Conservation (phyloP, 2,329 filamentous ascomycete genomes). For the Trichophyton simii region DNA sequence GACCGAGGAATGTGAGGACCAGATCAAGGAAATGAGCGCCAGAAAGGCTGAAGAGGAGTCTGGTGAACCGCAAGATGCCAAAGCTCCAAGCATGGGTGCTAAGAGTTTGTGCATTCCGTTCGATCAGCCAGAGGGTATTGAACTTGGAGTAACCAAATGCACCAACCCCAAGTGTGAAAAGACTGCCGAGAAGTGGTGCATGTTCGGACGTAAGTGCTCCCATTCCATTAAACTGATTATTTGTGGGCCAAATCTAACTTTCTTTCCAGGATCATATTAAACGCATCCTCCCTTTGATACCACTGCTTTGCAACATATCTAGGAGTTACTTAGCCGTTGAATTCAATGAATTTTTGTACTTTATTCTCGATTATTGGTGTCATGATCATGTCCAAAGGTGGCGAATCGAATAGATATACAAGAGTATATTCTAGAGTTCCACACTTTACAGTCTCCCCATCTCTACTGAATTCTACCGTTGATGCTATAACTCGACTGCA, state of each 20-base stretch:
- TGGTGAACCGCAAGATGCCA: constrained; percentile 62
- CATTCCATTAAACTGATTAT: not conserved
- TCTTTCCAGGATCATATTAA: constrained; percentile 16
- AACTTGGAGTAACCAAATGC: constrained; percentile 76
- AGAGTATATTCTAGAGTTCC: not conserved
- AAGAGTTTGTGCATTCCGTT: constrained; percentile 70
- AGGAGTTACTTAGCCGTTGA: constrained; percentile 1
- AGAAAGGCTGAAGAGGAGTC: constrained; percentile 48
- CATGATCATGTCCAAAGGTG: not conserved
- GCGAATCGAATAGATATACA: not conserved
- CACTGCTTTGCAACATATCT: not conserved
- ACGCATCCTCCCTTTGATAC: not conserved
- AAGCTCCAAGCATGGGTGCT: constrained; percentile 61
- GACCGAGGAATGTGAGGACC: constrained; percentile 73
- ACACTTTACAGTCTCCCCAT: not conserved
- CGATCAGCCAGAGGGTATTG: constrained; percentile 70
- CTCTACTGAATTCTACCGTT: not conserved
- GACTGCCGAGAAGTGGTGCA: constrained; percentile 72
- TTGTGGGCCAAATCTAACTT: not conserved
- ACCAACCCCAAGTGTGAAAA: constrained; percentile 73
- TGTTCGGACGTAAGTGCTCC: constrained; percentile 55
- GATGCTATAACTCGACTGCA: constrained; percentile 11
- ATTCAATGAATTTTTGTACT: constrained; percentile 1
- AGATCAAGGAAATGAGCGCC: constrained; percentile 85
- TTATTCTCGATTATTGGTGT: not conserved